Base-by-base conservation (phyloP, 495 filamentous ascomycete species). In the Sabuloglossum arenarium region DNA sequence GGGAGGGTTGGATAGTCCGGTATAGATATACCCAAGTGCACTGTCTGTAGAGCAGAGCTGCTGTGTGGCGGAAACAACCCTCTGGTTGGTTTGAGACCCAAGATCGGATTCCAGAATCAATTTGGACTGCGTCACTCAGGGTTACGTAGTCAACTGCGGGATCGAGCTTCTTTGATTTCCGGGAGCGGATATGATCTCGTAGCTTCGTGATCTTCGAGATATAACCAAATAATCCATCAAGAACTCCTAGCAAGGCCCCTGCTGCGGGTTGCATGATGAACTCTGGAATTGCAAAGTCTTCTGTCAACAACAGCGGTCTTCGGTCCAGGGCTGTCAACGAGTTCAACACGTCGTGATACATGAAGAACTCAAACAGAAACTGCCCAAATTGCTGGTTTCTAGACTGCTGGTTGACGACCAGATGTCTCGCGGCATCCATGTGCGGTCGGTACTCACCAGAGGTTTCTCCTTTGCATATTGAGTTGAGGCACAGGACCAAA, bases 281-380 rank as follows among this genome's bases (percentile, higher is more conserved):
- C 54, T 77, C 71, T 2, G 85, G 83, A 11, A 84, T 71, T 6
- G 75, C 72, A 67, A 83, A 77, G 53, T 80, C 79, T 54, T 79
- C 75, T 56, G 75, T 71, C 11, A 82, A 68, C 11, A 73, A 69
- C 12, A 75, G 69, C 1, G 70, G 73, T 19, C 73, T 69, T 58
- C 71, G 73, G 62, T 80, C 78, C 21, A 82, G 71, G 34, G 78
- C 78, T 28, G 89, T 87, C 54, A 94, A 73, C 39, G 88, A 81
- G 63, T 86, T 86, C 28, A 82, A 84, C 56, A 85, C 80, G 60
- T 88, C 84, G 68, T 93, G 85, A 61, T 93, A 94, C 66, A 87
- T 82, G 70, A 94, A 93, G 72, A 94, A 93, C 66, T 94, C 88
- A 66, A 86, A 76, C 60, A 95, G 84, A 64, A 95, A 94, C 59